Base-by-base conservation (phyloP, 2,329 filamentous ascomycete species). In the Lachnellula willkommii region DNA sequence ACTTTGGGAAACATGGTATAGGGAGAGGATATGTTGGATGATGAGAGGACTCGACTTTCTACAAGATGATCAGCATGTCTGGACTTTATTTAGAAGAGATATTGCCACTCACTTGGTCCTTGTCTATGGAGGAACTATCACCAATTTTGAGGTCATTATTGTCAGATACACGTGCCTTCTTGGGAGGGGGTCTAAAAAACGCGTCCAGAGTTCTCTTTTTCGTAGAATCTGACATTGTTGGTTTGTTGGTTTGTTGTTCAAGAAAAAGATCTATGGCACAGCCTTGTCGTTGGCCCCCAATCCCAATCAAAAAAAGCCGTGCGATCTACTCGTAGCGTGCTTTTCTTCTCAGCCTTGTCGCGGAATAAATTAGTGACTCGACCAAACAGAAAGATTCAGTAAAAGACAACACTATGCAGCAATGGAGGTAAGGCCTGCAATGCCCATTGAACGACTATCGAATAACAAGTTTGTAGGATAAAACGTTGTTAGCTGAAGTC, bases 141-240 rank as follows among this genome's bases (percentile, higher is more conserved):
- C 26, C 17, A 45, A 50, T 40, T 24, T 37, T 35, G n/a, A 26
- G 15, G 8, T 40, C 46, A 14, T n/a, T 39, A 17, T 22, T 47
- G 42, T 62, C 62, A 40, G 54, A 58, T 3, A 73, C 56, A 22
- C 66, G 64, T 22, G 60, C 52, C 60, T 73, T 75, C 63, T 80
- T 77, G 3, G 67, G 57, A 22, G 74, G 67, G 1, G 79, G 76
- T 32, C 75, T 74, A 70, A 91, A 90, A 73, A 90, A 91, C 11
- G 79, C 73, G 58, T 90, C 85, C 1, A 91, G 75, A 0, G 86
- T 88, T 55, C 86, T 77, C 66, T 87, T 85, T 51, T 72, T 73
- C 0, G 73, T 69, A 0, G 71, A 67, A 68, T 54, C 49, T 12
- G 65, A 56, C 66, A 68, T 68, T 22, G 4, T 15, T 49, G 20